Evolutionary conservation across 1,139 yeast species (phyloP).

Genomic region (Blastobotrys arbuscula): DNA sequence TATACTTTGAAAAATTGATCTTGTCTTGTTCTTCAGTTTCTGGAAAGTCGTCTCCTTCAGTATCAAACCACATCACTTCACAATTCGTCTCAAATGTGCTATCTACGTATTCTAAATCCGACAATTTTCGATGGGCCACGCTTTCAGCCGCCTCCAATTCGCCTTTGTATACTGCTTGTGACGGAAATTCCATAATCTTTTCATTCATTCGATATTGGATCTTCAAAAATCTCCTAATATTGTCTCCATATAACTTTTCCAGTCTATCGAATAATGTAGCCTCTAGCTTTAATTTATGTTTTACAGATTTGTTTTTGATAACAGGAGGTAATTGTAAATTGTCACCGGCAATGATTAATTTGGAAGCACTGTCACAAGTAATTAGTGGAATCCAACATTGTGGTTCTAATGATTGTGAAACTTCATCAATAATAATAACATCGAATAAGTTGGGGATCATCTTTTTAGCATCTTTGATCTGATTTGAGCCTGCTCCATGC

Average conservation of each 20-base stretch:
- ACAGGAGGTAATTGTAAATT: conserved; percentile 70
- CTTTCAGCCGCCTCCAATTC: conserved; percentile 56
- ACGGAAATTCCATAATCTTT: conserved; percentile 73
- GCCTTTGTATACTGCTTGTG: conserved; percentile 57
- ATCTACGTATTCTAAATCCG: conserved; percentile 53
- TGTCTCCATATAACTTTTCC: conserved; percentile 45
- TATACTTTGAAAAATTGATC: conserved; percentile 44
- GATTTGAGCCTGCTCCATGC: conserved; percentile 81
- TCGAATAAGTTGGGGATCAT: conserved; percentile 47
- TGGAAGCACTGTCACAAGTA: conserved; percentile 52
- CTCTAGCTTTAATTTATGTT: conserved; percentile 42
- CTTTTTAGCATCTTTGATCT: conserved; percentile 46
- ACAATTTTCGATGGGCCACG: conserved; percentile 49
- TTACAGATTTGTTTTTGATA: conserved; percentile 33
- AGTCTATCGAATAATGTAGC: conserved; percentile 77
- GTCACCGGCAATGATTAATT: conserved; percentile 58
- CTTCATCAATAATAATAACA: conserved; percentile 88
- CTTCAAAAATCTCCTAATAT: conserved; percentile 52
- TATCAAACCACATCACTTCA: conserved; percentile 76
- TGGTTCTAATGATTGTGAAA: conserved; percentile 89
- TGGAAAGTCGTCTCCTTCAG: conserved; percentile 77
- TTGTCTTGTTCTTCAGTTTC: conserved; percentile 40
- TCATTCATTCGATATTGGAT: conserved; percentile 86
- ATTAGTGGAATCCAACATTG: conserved; percentile 96
- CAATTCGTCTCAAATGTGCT: conserved; percentile 40